Evolutionary conservation across 2,329 filamentous ascomycete species (phyloP).

Genomic region (Claviceps sp.): DNA sequence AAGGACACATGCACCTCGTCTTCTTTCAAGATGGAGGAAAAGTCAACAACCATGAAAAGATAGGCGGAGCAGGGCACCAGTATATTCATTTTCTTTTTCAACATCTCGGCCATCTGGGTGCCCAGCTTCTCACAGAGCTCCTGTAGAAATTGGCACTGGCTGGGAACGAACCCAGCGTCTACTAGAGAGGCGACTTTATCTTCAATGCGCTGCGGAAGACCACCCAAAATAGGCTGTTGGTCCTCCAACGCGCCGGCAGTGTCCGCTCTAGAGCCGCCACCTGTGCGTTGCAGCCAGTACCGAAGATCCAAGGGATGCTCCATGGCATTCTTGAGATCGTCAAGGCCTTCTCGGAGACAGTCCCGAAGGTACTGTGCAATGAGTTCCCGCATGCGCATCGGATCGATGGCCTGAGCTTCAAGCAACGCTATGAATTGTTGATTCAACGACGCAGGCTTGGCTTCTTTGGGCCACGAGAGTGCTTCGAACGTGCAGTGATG

Average conservation of each 20-base stretch:
- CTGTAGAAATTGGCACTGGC: slow-evolving; percentile 32
- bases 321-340: slow-evolving; percentile 37
- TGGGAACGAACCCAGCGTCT: slow-evolving; percentile 45
- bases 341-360: slow-evolving; percentile 38
- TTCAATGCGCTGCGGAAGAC: slow-evolving; percentile 34
- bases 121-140: slow-evolving; percentile 34
- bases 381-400: slow-evolving; percentile 26
- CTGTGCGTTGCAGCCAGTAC: slow-evolving; percentile 37
- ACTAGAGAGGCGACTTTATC: slow-evolving; percentile 43
- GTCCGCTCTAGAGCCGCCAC: slow-evolving; percentile 17
- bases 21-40: slow-evolving; percentile 42
- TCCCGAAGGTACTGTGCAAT: slow-evolving; percentile 36
- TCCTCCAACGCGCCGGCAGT: slow-evolving; percentile 26
- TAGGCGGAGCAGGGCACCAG: slow-evolving; percentile 47
- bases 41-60: slow-evolving; percentile 56
- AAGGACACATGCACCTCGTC: slow-evolving; percentile 58
- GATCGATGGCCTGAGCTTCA: slow-evolving; percentile 40
- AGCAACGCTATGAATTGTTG: slow-evolving; percentile 57
- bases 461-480: slow-evolving; percentile 22
- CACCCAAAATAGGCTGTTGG: slow-evolving; percentile 30
- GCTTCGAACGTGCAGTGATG: slow-evolving; percentile 54
- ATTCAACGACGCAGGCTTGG: slow-evolving; percentile 43
- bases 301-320: slow-evolving; percentile 34
- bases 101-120: slow-evolving; percentile 34
- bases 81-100: slow-evolving; percentile 46